Percentiles rank a stretch among this genome's conserved stretches.
These are phyloP conservation scores for Lasiosphaeria ovina DNA, from an alignment of 495 filamentous ascomycete species.

Conservation along the genomic window DNA sequence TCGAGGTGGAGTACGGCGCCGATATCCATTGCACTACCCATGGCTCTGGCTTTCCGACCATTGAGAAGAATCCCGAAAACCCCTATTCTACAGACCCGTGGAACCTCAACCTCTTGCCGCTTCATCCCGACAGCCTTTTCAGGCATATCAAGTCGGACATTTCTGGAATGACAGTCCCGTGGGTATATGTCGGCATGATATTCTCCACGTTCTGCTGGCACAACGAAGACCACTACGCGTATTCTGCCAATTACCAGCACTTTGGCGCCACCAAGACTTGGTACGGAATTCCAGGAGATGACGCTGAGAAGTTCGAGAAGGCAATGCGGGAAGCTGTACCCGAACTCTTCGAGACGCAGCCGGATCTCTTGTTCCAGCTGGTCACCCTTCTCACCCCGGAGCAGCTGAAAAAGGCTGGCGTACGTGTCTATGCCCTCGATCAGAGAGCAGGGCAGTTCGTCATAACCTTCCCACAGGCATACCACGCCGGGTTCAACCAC, in stretches of 20 bases:
- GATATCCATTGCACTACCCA: conserved; percentile 99
- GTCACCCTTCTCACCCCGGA: conserved; percentile 93
- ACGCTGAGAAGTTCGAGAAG: conserved; percentile 89
- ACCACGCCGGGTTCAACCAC: conserved; percentile 91
- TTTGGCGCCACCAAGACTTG: conserved; percentile 98
- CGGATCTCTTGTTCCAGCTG: conserved; percentile 93
- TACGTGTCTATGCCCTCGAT: conserved; percentile 88
- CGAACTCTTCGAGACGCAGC: conserved; percentile 95
- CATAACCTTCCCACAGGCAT: conserved; percentile 89
- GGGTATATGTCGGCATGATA: conserved; percentile 99
- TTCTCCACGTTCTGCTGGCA: conserved; percentile 99
- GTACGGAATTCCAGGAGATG: conserved; percentile 95
- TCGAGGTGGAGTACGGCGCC: conserved; percentile 97
- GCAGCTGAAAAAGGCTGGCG: conserved; percentile 90
- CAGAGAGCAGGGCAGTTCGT: conserved; percentile 96
- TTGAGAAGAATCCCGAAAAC: conserved; percentile 86
- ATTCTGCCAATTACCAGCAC: conserved; percentile 98
- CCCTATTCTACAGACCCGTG: conserved; percentile 85
- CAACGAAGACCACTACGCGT: conserved; percentile 96
- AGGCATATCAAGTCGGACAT: conserved; percentile 97
- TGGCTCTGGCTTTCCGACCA: conserved; percentile 94
- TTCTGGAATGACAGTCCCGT: conserved; percentile 99
- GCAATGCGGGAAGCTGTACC: conserved; percentile 95
- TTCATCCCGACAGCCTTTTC: conserved; percentile 90
- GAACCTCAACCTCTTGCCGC: conserved; percentile 93